These are phyloP conservation scores for Phlebiopsis flavidoalba DNA, from an alignment of 768 basidiomycete species.

Conservation along the genomic window DNA sequence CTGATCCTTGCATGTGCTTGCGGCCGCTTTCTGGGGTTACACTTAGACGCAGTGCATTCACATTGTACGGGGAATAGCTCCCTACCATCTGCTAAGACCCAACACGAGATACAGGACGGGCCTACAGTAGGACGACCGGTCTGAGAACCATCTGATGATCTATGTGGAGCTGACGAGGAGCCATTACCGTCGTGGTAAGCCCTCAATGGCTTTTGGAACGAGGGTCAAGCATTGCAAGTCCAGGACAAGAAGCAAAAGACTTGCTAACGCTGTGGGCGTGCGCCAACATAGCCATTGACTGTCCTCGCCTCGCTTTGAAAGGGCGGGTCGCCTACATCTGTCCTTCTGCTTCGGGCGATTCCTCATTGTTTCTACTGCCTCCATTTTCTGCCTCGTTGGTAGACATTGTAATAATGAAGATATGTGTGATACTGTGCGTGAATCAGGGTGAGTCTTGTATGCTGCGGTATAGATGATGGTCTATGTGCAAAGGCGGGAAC, in stretches of 20 bases:
- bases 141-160: too few relatives aligned
- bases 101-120: constrained; percentile 68
- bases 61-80: background rate
- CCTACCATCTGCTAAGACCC: constrained; percentile 78
- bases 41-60: background rate
- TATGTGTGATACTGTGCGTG: too few relatives aligned
- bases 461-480: background rate
- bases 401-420: too few relatives aligned
- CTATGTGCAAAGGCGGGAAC: background rate
- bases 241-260: background rate
- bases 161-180: too few relatives aligned
- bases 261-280: constrained; percentile 2
- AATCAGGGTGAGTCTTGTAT: background rate
- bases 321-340: constrained; percentile 29
- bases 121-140: constrained; percentile 27
- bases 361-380: too few relatives aligned
- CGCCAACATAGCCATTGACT: constrained; percentile 28
- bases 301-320: constrained; percentile 29
- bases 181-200: constrained; percentile 65
- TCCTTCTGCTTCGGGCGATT: constrained; percentile 42
- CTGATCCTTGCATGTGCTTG: constrained; percentile 14
- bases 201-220: constrained; percentile 49
- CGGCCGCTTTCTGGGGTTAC: constrained; percentile 14
- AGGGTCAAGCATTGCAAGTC: constrained; percentile 1
- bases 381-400: constrained; percentile 40